Evolutionary conservation across 148 eudicot species (phyloP).

Genomic region (Persicaria tinctoria): DNA sequence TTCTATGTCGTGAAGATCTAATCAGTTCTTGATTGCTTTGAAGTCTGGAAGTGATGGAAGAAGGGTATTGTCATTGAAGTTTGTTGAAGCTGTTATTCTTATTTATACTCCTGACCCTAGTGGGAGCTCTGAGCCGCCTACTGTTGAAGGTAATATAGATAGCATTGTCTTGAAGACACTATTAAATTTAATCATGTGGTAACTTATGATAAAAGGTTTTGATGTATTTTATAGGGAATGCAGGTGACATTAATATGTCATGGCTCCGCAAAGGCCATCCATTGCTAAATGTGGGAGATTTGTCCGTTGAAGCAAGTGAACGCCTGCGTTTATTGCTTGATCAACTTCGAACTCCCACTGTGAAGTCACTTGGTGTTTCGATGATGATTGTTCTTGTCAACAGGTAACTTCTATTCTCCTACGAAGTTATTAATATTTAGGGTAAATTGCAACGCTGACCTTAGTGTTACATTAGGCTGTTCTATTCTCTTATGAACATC

Average conservation of each 20-base stretch:
- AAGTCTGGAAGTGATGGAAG: conserved; percentile 77
- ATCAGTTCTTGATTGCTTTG: conserved; percentile 1
- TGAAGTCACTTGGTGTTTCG: conserved; percentile 69
- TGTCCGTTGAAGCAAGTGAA: conserved; percentile 78
- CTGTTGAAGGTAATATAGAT: conserved; percentile 48
- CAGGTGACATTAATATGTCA: conserved; percentile 61
- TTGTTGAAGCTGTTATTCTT: conserved; percentile 67
- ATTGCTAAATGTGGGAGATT: conserved; percentile 73
- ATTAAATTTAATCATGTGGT: conserved; percentile 8
- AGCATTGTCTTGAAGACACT: conserved; percentile 10
- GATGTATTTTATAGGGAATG: conserved; percentile 30
- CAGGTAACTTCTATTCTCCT: conserved; percentile 32
- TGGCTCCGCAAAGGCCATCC: conserved; percentile 98
- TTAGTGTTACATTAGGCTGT: background rate
- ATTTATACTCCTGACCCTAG: conserved; percentile 86
- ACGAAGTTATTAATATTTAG: background rate
- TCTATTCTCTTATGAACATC: background rate
- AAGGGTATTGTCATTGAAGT: conserved; percentile 79
- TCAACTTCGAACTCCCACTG: conserved; percentile 77
- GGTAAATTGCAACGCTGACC: background rate
- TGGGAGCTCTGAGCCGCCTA: conserved; percentile 68
- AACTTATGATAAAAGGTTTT: conserved; percentile 3
- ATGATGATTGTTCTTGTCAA: conserved; percentile 74
- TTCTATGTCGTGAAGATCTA: background rate
- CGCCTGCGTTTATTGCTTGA: conserved; percentile 79